Base-by-base conservation (phyloP, 208 protist species). In the Acanthamoeba sp. region DNA sequence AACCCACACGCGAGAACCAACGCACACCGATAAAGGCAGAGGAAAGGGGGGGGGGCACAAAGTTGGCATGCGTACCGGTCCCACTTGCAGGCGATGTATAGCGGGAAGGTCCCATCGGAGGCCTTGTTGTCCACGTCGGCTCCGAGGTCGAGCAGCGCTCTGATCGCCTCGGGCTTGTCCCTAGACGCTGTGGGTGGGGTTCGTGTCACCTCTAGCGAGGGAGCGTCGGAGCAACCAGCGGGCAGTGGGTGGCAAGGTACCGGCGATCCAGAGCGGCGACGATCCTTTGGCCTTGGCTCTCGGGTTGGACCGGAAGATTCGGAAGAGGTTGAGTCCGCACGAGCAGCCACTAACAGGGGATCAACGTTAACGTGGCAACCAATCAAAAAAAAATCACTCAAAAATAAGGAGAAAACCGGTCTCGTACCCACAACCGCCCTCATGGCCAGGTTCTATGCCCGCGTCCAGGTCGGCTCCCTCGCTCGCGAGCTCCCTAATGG, bases 191-290 rank as follows among this genome's bases (percentile, higher is more conserved):
- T 24, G 4, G n/a, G 32, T 12, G n/a, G n/a, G n/a, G n/a, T n/a
- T n/a, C n/a, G n/a, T n/a, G n/a, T n/a, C n/a, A n/a, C n/a, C n/a
- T n/a, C n/a, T n/a, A n/a, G n/a, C n/a, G n/a, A n/a, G n/a, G n/a
- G n/a, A n/a, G n/a, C n/a, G n/a, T n/a, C n/a, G n/a, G n/a, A n/a
- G n/a, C n/a, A n/a, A n/a, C n/a, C n/a, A n/a, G n/a, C n/a, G n/a
- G n/a, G n/a, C n/a, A 34, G 27, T 10, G 36, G 34, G 36, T 48
- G 7, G 2, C 3, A 80, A 12, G 29, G 18, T 45, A 80, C 71
- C 71, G 20, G 71, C 71, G 27, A 80, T 45, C 71, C 71, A 80
- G 36, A 80, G 71, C 18, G 71, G 71, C 32, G 71, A 50, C 7
- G 71, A 80, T 18, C 71, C 71, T 9, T n/a, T 45, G 32, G 71